Conservation (phyloP, 768 basidiomycete species). For the Podaxis sp. region DNA sequence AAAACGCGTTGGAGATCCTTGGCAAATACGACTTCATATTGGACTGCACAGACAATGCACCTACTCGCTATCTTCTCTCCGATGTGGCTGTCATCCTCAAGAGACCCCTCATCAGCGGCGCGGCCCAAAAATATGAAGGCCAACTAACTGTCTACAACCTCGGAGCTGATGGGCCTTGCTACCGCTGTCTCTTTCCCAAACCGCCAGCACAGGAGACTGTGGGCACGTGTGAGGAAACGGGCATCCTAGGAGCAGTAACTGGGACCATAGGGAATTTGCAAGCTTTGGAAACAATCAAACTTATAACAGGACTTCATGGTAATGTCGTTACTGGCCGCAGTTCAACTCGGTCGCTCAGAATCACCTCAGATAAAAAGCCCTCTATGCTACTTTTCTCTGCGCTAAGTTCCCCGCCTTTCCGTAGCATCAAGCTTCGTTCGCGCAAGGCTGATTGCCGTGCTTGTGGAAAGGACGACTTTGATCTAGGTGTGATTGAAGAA, state of each 20-base stretch:
- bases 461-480: constrained; percentile 48
- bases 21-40: constrained; percentile 71
- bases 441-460: constrained; percentile 71
- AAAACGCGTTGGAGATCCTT: constrained; percentile 66
- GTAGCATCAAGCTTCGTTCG: constrained; percentile 77
- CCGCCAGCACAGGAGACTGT: constrained; percentile 62
- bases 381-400: constrained; percentile 76
- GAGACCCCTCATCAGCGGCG: constrained; percentile 90
- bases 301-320: constrained; percentile 70
- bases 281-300: constrained; percentile 85
- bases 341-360: background rate
- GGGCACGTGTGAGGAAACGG: constrained; percentile 85
- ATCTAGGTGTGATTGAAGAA: constrained; percentile 17
- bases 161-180: constrained; percentile 76
- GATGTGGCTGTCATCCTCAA: constrained; percentile 74
- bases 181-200: constrained; percentile 88
- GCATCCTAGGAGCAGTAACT: constrained; percentile 85
- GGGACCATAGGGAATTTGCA: constrained; percentile 89
- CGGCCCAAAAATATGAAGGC: constrained; percentile 84
- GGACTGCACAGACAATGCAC: constrained; percentile 94
- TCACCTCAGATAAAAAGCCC: constrained; percentile 51
- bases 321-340: constrained; percentile 11
- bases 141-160: constrained; percentile 79
- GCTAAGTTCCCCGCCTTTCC: constrained; percentile 66
- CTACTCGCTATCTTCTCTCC: constrained; percentile 90